Evolutionary conservation across 2,329 filamentous ascomycete species (phyloP), one percentile per base, ranked within the genome.

Genomic region (Dothideomycetes sp.): DNA sequence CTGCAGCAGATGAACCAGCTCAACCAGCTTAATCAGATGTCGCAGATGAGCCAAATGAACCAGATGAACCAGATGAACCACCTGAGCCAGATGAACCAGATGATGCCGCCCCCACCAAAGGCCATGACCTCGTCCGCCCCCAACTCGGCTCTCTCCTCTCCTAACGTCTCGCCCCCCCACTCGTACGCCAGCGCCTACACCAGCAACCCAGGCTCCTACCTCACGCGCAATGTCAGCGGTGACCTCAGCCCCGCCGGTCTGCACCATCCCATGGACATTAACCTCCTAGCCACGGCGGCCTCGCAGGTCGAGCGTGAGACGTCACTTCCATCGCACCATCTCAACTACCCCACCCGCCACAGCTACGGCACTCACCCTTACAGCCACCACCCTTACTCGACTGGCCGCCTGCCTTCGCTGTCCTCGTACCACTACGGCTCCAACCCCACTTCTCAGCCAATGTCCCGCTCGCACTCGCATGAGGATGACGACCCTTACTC

Each of bases 151-250:
- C 68, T 94, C 41, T 84, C 73, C 41, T 96, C 89, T n/a, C 89
- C 89, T 34, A 94, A 95, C 60, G 85, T 95, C 37, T 96, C 89
- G 15, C 91, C 91, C 36, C 89, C 91, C 36, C 85, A 94, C 63
- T 88, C 84, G 1, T 94, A 83, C 68, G 68, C 72, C 41, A 42
- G 41, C 24, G 73, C 66, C 47, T 78, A 75, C 54, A 69, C 72
- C 34, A 70, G 68, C 37, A 74, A 73, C 51, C 66, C 73, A 46
- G 67, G 70, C 38, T 72, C 70, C n/a, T 72, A 70, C 44, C 59
- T 78, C 45, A 69, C 71, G 5, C 70, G 73, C 3, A 79, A 77
- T 48, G 64, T 65, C 44, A 57, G 57, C 49, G 60, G 60, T 52
- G 57, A 59, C 46, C 58, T 58, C 36, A 69, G 65, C 45, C 68